These are phyloP conservation scores for Spinacia oleracea DNA, from an alignment of 179 eudicot genomes.

Conservation along the genomic window DNA sequence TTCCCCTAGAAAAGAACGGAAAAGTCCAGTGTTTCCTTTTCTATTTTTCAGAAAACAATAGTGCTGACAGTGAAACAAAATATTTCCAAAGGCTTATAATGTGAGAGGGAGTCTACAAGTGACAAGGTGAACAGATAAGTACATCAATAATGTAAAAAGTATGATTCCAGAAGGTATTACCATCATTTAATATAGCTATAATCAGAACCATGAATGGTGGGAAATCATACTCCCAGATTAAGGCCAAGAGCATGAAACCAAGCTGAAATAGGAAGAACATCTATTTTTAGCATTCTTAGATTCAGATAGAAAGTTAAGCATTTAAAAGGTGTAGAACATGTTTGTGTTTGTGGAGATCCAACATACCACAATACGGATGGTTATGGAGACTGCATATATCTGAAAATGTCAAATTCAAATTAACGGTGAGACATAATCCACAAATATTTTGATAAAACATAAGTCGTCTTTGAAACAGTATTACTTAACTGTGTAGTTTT, in stretches of 20 bases:
- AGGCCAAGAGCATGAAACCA: slow-evolving; percentile 67
- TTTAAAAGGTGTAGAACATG: not conserved
- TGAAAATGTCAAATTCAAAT: slow-evolving; percentile 34
- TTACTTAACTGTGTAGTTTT: slow-evolving; percentile 65
- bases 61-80: not conserved
- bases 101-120: not conserved
- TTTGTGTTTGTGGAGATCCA: not conserved
- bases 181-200: slow-evolving; percentile 75
- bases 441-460: not conserved
- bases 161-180: slow-evolving; percentile 37
- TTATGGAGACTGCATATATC: slow-evolving; percentile 82
- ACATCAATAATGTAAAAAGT: not conserved
- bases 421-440: not conserved
- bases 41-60: not conserved
- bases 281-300: not conserved
- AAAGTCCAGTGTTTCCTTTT: not conserved
- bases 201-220: slow-evolving; percentile 90
- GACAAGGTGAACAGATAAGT: not conserved
- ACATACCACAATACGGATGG: slow-evolving; percentile 78
- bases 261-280: slow-evolving; percentile 44
- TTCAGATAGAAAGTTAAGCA: not conserved
- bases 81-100: not conserved
- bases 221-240: slow-evolving; percentile 83
- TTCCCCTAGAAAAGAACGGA: not conserved
- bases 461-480: slow-evolving; percentile 13